phyloP scores from a whole-genome alignment of 495 filamentous ascomycete species.

The Niebla homalea region DNA sequence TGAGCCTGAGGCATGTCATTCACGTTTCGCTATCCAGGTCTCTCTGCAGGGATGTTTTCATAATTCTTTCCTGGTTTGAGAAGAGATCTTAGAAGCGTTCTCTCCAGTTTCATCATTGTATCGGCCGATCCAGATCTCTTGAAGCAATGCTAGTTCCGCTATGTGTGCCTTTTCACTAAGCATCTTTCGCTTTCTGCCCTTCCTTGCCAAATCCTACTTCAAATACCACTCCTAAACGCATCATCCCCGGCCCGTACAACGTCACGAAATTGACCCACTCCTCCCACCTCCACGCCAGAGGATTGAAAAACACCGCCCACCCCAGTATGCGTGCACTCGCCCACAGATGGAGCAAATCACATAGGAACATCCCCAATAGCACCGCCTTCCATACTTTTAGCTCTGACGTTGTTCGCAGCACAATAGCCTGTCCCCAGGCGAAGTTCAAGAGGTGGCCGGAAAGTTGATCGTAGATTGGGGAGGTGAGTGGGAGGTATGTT shows the following conservation, averaged over 20 bases:
- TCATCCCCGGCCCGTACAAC: conserved; percentile 14
- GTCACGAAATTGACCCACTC: conserved; percentile 17
- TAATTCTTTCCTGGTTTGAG: too few relatives aligned
- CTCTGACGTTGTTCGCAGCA: conserved; percentile 18
- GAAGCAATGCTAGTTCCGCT: too few relatives aligned
- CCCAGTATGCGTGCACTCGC: conserved; percentile 14
- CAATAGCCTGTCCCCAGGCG: conserved; percentile 18
- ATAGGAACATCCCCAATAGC: conserved; percentile 19
- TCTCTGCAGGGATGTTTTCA: too few relatives aligned
- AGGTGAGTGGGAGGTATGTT: conserved; percentile 7
- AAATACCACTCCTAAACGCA: conserved; percentile 17
- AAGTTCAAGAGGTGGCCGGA: conserved; percentile 19
- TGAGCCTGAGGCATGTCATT: too few relatives aligned
- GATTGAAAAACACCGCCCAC: conserved; percentile 9
- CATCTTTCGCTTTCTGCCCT: not conserved
- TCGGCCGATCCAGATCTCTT: too few relatives aligned
- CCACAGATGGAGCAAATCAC: conserved; percentile 19
- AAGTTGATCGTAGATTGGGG: conserved; percentile 21
- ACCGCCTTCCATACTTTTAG: conserved; percentile 18
- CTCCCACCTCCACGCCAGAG: conserved; percentile 17
- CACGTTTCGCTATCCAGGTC: too few relatives aligned
- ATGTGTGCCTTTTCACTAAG: not conserved
- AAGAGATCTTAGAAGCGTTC: too few relatives aligned
- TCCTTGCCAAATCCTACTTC: conserved; percentile 14
- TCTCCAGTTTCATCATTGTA: too few relatives aligned